Base-by-base conservation (phyloP, 2,329 filamentous ascomycete genomes). In the Ustilaginoidea virens region DNA sequence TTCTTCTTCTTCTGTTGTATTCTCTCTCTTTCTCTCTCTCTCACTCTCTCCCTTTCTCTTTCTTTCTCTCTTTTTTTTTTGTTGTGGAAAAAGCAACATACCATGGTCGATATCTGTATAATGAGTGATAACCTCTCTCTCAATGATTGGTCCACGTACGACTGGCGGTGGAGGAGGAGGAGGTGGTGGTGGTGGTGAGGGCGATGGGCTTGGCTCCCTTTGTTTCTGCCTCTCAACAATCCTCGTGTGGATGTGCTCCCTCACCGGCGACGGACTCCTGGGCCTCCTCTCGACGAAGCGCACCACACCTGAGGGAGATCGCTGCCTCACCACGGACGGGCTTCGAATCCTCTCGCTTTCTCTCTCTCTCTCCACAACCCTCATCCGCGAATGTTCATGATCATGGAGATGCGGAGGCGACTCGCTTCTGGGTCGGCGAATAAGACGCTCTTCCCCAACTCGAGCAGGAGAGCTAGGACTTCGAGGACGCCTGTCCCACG, bases 81-180 rank as follows among this genome's bases (percentile, higher is more conserved):
- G n/a, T n/a, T n/a, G n/a, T n/a, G n/a, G n/a, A n/a, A 9, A 12
- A 19, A 15, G 13, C 5, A 21, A 27, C 72, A 48, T 61, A 82
- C 80, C 85, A 54, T 92, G 82, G 46, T 92, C 80, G 41, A 92
- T 78, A 46, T 87, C 80, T 33, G 76, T 69, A 48, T 90, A 87
- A 53, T 90, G 81, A 0, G 82, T 92, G 39, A 92, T 86, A 33
- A 92, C 74, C 47, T 93, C 81, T 45, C 87, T 74, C 52, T 87
- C 80, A 41, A 92, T 82, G 1, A 77, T 79, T 19, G 83, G 83
- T 13, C 76, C 74, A 23, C 73, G 68, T 42, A 90, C 75, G 25
- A 79, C 64, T 37, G 67, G 66, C 17, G 71, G 73, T 25, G 68
- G 69, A n/a, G 66, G 63, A 7, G 66, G 64, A 9, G 65, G 61